Percentiles rank a stretch among this genome's conserved stretches.
Evolutionary conservation across 2,329 filamentous ascomycete genomes (phyloP).

Genomic region (Phoma sp.): DNA sequence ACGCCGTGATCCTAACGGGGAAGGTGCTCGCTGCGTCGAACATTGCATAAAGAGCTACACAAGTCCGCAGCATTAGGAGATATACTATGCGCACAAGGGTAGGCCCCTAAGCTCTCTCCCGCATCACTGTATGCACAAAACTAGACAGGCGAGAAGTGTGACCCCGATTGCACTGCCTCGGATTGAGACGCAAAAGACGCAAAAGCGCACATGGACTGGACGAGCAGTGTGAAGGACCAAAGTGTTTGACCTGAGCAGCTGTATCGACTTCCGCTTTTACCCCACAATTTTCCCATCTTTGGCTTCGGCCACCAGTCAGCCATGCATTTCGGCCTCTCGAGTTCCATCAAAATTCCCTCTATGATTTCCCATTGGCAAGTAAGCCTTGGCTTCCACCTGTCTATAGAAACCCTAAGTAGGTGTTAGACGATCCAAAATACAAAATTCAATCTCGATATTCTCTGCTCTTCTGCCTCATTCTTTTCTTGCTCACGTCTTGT

Average conservation of each 20-base stretch:
- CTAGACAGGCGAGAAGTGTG: background rate
- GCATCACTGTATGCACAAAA: no score
- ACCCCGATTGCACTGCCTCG: background rate
- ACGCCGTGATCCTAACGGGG: no score
- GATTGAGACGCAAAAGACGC: background rate
- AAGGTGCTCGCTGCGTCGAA: no score
- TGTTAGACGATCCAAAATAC: constrained; percentile 7
- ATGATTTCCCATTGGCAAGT: background rate
- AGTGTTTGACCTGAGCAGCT: constrained; percentile 12
- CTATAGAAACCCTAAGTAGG: constrained; percentile 19
- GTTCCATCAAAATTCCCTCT: background rate
- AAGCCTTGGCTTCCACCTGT: background rate
- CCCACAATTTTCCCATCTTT: background rate
- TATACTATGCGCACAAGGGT: no score
- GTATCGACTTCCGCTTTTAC: background rate
- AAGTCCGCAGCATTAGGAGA: no score
- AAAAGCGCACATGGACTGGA: background rate
- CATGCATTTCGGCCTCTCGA: background rate
- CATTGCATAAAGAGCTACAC: no score
- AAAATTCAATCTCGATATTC: background rate
- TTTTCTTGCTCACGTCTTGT: no score
- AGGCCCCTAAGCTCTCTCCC: no score
- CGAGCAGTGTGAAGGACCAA: constrained; percentile 9
- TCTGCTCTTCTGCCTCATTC: no score
- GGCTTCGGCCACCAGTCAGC: constrained; percentile 8